Evolutionary conservation across 2,329 filamentous ascomycete genomes (phyloP).

Genomic region (Pestalotiopsis sp.): DNA sequence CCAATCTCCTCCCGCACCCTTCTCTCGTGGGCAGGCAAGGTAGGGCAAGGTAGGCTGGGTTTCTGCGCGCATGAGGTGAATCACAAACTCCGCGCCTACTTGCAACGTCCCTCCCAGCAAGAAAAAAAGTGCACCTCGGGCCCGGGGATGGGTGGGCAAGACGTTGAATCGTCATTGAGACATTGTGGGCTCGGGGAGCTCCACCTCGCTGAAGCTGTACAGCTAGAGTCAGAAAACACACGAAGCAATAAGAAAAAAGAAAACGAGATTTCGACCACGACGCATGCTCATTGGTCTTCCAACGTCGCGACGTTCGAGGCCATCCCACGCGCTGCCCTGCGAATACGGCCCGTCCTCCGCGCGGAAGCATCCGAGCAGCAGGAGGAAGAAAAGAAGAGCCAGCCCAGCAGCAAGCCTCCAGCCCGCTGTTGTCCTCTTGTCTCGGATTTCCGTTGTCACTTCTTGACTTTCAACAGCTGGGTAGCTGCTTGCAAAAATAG

Average conservation of each 20-base stretch:
- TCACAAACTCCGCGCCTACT: not conserved
- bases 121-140: no score
- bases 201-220: not conserved
- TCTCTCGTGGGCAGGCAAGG: not conserved
- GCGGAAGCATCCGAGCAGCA: not conserved
- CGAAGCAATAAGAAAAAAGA: not conserved
- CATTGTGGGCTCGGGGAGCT: not conserved
- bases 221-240: not conserved
- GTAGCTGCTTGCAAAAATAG: not conserved
- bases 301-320: not conserved
- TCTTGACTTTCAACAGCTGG: not conserved
- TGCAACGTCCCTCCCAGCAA: not conserved
- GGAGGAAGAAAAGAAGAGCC: not conserved
- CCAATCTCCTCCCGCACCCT: not conserved
- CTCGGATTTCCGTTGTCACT: conserved; percentile 2
- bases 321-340: not conserved
- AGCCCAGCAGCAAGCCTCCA: not conserved
- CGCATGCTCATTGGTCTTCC: no score
- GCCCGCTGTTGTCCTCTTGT: not conserved
- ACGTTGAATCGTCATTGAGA: not conserved
- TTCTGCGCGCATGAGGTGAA: not conserved
- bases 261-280: not conserved
- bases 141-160: no score
- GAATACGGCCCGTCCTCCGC: not conserved
- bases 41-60: not conserved